A percentile compares a stretch with the other conserved stretches of the same genome.
These are phyloP conservation scores for Calonectria ilicicola DNA, from an alignment of 2,329 filamentous ascomycete genomes.

Conservation along the genomic window DNA sequence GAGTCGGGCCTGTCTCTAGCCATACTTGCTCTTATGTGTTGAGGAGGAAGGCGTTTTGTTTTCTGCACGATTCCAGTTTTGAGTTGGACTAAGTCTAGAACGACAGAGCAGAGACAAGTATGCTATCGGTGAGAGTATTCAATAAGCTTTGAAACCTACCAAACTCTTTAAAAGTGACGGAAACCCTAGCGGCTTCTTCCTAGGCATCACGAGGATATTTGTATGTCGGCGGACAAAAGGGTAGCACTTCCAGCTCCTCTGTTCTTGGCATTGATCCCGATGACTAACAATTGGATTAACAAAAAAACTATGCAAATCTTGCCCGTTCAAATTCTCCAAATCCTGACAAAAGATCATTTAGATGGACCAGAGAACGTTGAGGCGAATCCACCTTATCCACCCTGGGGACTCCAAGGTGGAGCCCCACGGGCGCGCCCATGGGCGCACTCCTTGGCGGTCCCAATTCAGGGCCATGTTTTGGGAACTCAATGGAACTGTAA, in stretches of 20 bases:
- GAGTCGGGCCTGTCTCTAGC: neutral
- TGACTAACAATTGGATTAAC: neutral
- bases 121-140: neutral
- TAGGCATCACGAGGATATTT: neutral
- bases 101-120: neutral
- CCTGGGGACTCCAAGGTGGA: neutral
- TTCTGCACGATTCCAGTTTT: neutral
- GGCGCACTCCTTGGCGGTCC: neutral
- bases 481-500: neutral
- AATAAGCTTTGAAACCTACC: neutral
- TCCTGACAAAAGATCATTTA: neutral
- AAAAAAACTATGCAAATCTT: neutral
- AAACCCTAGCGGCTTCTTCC: neutral
- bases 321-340: neutral
- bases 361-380: neutral
- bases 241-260: neutral
- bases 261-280: neutral
- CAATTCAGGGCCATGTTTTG: neutral
- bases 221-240: neutral
- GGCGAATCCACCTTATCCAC: constrained; percentile 2
- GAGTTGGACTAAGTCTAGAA: neutral
- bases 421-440: neutral
- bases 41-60: neutral
- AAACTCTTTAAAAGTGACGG: neutral
- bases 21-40: neutral